These are phyloP conservation scores for Boletus subcaerulescens DNA, from an alignment of 768 basidiomycete genomes.

Conservation along the genomic window DNA sequence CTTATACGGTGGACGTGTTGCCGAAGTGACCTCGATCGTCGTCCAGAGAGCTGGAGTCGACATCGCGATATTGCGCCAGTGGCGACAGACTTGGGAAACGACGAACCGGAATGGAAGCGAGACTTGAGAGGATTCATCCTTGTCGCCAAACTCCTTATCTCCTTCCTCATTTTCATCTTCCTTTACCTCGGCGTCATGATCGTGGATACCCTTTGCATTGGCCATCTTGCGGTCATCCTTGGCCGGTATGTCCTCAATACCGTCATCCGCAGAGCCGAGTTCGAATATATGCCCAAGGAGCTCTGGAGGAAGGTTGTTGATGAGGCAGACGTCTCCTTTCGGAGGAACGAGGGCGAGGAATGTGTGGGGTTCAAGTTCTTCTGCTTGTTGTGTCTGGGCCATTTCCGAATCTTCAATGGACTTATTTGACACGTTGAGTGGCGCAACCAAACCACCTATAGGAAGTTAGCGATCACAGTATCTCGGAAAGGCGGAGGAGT, in stretches of 20 bases:
- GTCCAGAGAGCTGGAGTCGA: slow-evolving; percentile 61
- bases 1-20: slow-evolving; percentile 41
- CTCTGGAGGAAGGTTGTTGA: neutral
- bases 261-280: neutral
- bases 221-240: too few relatives aligned
- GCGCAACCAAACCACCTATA: too few relatives aligned
- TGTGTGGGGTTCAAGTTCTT: neutral
- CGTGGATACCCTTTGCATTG: too few relatives aligned
- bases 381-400: too few relatives aligned
- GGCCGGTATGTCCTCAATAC: neutral
- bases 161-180: too few relatives aligned
- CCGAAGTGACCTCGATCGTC: slow-evolving; percentile 26
- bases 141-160: too few relatives aligned
- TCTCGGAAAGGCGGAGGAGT: too few relatives aligned
- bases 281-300: neutral
- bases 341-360: neutral
- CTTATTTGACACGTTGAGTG: too few relatives aligned
- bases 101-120: slow-evolving; percentile 13
- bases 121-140: too few relatives aligned
- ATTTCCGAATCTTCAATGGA: too few relatives aligned
- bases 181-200: too few relatives aligned
- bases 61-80: slow-evolving; percentile 55
- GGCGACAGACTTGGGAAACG: slow-evolving; percentile 35
- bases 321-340: neutral
- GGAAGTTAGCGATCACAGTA: too few relatives aligned